Percentiles rank a stretch among this genome's conserved stretches.
Evolutionary conservation across 1,139 yeast species (phyloP).

Genomic region (Pichia sp.): DNA sequence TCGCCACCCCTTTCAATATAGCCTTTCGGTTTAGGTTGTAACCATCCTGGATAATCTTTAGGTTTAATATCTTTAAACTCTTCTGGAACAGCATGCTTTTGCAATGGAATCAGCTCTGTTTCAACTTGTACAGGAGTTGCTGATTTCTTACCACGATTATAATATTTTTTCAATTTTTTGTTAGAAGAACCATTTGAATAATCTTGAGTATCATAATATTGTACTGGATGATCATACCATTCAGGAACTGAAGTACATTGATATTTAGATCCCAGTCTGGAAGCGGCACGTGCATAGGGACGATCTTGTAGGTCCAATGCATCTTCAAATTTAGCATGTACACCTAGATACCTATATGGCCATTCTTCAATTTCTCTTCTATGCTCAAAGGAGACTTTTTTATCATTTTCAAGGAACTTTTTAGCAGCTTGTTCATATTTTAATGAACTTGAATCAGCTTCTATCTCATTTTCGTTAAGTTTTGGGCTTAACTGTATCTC

Average conservation of each 20-base stretch:
- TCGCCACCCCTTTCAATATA: constrained; percentile 83
- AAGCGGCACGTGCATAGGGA: constrained; percentile 77
- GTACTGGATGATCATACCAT: constrained; percentile 59
- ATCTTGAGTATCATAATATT: constrained; percentile 48
- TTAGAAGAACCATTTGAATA: constrained; percentile 11
- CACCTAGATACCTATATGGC: constrained; percentile 76
- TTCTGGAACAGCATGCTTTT: constrained; percentile 40
- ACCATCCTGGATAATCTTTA: constrained; percentile 60
- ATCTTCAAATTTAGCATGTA: constrained; percentile 70
- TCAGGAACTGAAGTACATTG: constrained; percentile 65
- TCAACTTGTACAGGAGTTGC: constrained; percentile 17
- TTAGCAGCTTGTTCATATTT: constrained; percentile 56
- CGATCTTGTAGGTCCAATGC: constrained; percentile 73
- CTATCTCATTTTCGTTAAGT: neutral
- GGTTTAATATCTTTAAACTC: constrained; percentile 37
- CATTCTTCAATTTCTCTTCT: constrained; percentile 59
- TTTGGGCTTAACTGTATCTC: constrained; percentile 3
- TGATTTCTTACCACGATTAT: constrained; percentile 15
- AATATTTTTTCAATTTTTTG: constrained; percentile 17
- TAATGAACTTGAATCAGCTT: constrained; percentile 10
- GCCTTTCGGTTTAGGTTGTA: constrained; percentile 72
- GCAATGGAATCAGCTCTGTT: constrained; percentile 17
- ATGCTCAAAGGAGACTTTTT: constrained; percentile 35
- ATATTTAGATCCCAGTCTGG: constrained; percentile 67
- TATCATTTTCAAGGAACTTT: constrained; percentile 43